Conservation (phyloP, 441 rosid genomes). For the Aleurites moluccanus region DNA sequence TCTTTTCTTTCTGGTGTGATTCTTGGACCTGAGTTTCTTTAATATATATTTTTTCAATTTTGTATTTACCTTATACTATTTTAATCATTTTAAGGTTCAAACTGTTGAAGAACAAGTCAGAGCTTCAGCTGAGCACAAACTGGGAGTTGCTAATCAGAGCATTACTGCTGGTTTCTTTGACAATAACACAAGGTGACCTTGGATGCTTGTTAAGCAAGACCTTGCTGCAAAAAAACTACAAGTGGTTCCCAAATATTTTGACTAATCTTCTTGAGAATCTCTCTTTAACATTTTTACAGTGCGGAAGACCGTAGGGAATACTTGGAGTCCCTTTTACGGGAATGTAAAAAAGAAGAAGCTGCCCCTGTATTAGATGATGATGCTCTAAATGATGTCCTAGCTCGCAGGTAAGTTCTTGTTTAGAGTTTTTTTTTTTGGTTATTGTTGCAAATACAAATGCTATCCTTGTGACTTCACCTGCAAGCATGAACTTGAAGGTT, state of each 20-base stretch:
- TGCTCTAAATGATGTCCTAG: conserved; percentile 74
- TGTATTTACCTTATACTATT: conserved; percentile 4
- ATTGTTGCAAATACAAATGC: too few species aligned
- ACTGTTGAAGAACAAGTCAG: conserved; percentile 97
- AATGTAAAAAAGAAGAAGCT: conserved; percentile 90
- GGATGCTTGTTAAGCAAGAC: conserved; percentile 13
- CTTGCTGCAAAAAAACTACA: conserved; percentile 3
- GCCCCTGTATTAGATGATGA: conserved; percentile 90
- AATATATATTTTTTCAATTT: not conserved
- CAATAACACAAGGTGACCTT: conserved; percentile 78
- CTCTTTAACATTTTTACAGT: conserved; percentile 44
- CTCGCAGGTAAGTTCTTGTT: conserved; percentile 85
- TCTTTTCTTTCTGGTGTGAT: not conserved
- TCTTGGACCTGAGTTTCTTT: not conserved
- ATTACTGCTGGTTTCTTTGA: conserved; percentile 97
- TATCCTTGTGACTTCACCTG: too few species aligned
- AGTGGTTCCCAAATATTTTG: conserved; percentile 11
- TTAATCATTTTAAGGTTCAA: conserved; percentile 51
- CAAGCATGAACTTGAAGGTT: too few species aligned
- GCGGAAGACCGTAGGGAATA: conserved; percentile 96
- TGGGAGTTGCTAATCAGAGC: conserved; percentile 98
- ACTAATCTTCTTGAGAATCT: conserved; percentile 23
- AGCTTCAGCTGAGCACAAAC: conserved; percentile 94
- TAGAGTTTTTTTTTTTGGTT: too few species aligned
- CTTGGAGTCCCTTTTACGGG: conserved; percentile 85